Evolutionary conservation across 1,139 yeast genomes (phyloP).

Genomic region (Arxiozyma slooffiae): DNA sequence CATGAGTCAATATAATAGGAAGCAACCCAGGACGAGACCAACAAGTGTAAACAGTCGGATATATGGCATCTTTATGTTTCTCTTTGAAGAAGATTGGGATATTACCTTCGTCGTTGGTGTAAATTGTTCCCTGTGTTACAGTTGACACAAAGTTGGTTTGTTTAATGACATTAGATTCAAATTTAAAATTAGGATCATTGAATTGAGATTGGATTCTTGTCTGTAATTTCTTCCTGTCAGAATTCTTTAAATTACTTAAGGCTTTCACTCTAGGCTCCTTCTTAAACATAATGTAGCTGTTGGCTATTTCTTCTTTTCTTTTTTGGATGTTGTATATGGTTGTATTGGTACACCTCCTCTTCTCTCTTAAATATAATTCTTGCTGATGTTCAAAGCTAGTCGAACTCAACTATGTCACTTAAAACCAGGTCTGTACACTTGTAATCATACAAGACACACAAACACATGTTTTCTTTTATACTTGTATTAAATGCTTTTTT

Average conservation of each 20-base stretch:
- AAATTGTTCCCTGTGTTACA: slow-evolving; percentile 52
- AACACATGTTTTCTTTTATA: too few relatives aligned
- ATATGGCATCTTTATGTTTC: slow-evolving; percentile 42
- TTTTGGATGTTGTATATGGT: too few relatives aligned
- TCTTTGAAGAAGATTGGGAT: slow-evolving; percentile 64
- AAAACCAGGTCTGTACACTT: too few relatives aligned
- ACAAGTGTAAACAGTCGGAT: slow-evolving; percentile 64
- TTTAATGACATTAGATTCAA: slow-evolving; percentile 47
- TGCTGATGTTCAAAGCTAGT: too few relatives aligned
- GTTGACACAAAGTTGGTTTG: slow-evolving; percentile 55
- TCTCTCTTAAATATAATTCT: too few relatives aligned
- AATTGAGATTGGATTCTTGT: slow-evolving; percentile 36
- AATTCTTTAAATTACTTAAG: slow-evolving; percentile 66
- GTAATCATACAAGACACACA: too few relatives aligned
- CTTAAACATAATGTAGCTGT: slow-evolving; percentile 46
- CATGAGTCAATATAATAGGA: slow-evolving; percentile 64
- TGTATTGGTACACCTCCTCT: too few relatives aligned
- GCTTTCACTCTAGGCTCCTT: slow-evolving; percentile 63
- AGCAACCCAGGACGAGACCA: slow-evolving; percentile 62
- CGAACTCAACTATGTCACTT: too few relatives aligned
- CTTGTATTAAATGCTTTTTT: too few relatives aligned
- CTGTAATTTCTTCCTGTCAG: slow-evolving; percentile 63
- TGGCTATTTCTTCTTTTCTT: too few relatives aligned
- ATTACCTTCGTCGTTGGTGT: slow-evolving; percentile 46
- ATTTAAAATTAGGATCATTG: slow-evolving; percentile 32